A percentile compares a stretch with the other conserved stretches of the same genome.
phyloP scores from a whole-genome alignment of 129 eudicot species.

The Flaveria bidentis region DNA sequence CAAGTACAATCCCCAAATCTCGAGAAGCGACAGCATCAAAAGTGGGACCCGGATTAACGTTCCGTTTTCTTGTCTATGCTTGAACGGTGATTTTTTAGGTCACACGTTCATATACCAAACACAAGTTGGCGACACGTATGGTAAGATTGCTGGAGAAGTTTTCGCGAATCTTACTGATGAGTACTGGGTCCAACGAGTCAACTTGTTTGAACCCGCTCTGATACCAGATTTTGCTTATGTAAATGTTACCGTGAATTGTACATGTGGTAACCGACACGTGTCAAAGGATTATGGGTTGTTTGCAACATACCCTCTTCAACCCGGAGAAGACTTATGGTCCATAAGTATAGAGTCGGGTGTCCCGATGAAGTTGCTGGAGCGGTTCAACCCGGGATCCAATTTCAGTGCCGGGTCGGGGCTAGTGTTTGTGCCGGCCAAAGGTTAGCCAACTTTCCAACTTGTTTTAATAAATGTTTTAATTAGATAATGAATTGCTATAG shows the following conservation, averaged over 20 bases:
- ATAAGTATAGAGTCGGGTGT: constrained; percentile 38
- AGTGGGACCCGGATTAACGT: constrained; percentile 53
- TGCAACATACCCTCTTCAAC: constrained; percentile 57
- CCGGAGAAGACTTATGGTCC: constrained; percentile 47
- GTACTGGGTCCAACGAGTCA: constrained; percentile 57
- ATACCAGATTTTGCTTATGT: constrained; percentile 48
- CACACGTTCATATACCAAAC: constrained; percentile 54
- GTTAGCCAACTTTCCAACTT: constrained; percentile 37
- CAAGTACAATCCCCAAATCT: constrained; percentile 43
- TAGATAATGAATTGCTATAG: not conserved
- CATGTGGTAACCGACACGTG: constrained; percentile 63
- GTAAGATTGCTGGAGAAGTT: constrained; percentile 43
- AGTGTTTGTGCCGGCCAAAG: constrained; percentile 64
- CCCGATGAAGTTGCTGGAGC: constrained; percentile 40
- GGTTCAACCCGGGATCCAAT: constrained; percentile 45
- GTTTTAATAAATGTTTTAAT: not conserved
- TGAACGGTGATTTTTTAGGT: constrained; percentile 67
- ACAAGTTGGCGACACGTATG: constrained; percentile 54
- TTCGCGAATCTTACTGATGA: constrained; percentile 61
- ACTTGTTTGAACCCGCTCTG: constrained; percentile 40
- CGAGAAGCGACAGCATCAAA: constrained; percentile 37
- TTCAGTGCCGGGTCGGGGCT: constrained; percentile 51
- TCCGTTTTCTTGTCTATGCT: constrained; percentile 71
- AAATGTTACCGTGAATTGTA: constrained; percentile 75
- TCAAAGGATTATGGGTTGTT: constrained; percentile 67